Percentiles rank a stretch among this genome's conserved stretches.
Evolutionary conservation across 2,329 filamentous ascomycete species (phyloP).

Genomic region (Hypocrella siamensis): DNA sequence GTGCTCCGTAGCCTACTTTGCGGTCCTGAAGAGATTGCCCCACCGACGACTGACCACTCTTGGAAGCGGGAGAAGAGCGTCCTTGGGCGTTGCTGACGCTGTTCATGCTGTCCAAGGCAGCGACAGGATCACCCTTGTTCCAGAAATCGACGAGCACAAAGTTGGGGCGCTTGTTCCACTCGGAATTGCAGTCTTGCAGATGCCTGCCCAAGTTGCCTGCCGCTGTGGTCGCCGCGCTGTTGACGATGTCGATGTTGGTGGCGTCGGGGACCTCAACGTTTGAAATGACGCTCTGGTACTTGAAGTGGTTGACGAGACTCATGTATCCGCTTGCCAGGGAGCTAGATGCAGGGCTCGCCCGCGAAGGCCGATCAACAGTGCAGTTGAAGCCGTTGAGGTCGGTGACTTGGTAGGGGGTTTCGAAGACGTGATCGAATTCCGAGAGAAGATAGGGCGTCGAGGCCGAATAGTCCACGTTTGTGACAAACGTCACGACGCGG

Average conservation of each 20-base stretch:
- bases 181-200: constrained; percentile 32
- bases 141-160: constrained; percentile 73
- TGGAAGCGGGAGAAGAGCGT: constrained; percentile 8
- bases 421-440: constrained; percentile 54
- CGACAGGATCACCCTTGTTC: constrained; percentile 54
- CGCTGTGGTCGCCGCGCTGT: constrained; percentile 38
- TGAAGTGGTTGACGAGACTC: constrained; percentile 69
- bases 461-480: constrained; percentile 28
- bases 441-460: constrained; percentile 42
- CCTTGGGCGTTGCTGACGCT: constrained; percentile 25
- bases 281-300: constrained; percentile 39
- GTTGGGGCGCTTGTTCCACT: constrained; percentile 50
- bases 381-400: constrained; percentile 54
- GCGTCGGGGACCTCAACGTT: constrained; percentile 46
- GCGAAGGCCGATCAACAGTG: constrained; percentile 47
- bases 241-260: constrained; percentile 46
- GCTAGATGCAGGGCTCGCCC: constrained; percentile 27
- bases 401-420: constrained; percentile 53
- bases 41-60: constrained; percentile 5
- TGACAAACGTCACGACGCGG: constrained; percentile 55
- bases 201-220: constrained; percentile 39
- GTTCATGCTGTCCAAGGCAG: constrained; percentile 55
- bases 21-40: constrained; percentile 5
- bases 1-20: constrained; percentile 18
- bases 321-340: constrained; percentile 46